Percentiles rank a stretch among this genome's conserved stretches.
Evolutionary conservation across 192 early-diverging fungal species (phyloP).

Genomic region (Podila epigama): DNA sequence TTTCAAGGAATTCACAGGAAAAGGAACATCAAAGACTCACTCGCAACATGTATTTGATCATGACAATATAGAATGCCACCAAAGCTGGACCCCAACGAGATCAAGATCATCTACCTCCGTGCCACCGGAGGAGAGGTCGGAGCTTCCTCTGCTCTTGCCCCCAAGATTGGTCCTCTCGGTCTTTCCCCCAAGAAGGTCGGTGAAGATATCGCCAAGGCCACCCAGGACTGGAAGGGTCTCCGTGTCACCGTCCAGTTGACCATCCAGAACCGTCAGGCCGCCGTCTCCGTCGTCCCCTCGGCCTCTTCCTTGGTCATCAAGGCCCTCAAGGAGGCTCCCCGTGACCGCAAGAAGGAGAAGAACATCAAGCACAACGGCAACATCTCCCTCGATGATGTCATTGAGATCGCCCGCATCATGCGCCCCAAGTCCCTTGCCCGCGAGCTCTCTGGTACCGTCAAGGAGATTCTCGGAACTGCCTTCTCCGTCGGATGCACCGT

Average conservation of each 20-base stretch:
- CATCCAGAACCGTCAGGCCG: conserved; percentile 99
- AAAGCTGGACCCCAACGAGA: conserved; percentile 85
- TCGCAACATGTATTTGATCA: not conserved
- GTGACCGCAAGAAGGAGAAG: conserved; percentile 99
- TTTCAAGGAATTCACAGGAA: too few species aligned
- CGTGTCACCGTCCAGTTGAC: conserved; percentile 97
- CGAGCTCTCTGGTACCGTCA: conserved; percentile 93
- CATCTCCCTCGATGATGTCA: conserved; percentile 91
- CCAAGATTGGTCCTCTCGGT: conserved; percentile 99
- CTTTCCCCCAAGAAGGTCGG: conserved; percentile 99
- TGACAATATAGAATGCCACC: conserved; percentile 73
- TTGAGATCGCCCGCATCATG: conserved; percentile 97
- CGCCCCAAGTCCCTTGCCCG: conserved; percentile 94
- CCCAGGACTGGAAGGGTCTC: conserved; percentile 99
- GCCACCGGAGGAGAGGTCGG: conserved; percentile 98
- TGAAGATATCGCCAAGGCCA: conserved; percentile 99
- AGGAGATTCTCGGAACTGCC: conserved; percentile 95
- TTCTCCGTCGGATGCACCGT: conserved; percentile 98
- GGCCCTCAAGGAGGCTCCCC: conserved; percentile 96
- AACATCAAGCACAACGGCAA: conserved; percentile 99
- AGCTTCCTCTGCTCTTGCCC: conserved; percentile 96
- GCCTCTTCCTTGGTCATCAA: conserved; percentile 96
- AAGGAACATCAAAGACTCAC: not conserved
- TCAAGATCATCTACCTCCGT: conserved; percentile 90
- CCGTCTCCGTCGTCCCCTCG: conserved; percentile 94